Evolutionary conservation across 768 basidiomycete species (phyloP), one percentile per base, ranked within the genome.

Genomic region (Cyclocybe cylindracea): DNA sequence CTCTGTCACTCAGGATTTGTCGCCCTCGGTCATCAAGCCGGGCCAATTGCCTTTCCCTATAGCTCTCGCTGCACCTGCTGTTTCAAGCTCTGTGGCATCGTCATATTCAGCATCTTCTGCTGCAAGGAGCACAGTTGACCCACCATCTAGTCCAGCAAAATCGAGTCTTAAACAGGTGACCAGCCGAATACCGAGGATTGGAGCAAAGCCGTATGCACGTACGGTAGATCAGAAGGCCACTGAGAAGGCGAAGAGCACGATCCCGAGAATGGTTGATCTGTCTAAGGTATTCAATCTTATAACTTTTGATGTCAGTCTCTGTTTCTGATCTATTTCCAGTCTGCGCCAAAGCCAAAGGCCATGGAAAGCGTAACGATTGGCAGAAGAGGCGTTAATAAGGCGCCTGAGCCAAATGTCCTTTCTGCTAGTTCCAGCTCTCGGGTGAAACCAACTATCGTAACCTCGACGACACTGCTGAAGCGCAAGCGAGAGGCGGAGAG

Each of bases 171-270:
- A 77, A 59, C 80, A 84, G 54, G 65, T 72, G 7, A 76, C 72
- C 0, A 84, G 85, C 65, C 75, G 76, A 62, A 87, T 87, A 58
- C 85, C 85, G 13, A 75, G 85, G 52, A 81, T 83, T 38, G 76
- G 75, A 34, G 65, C 64, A 19, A 86, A 85, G 48, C 85, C 84
- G 2, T 87, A 86, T 64, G 67, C 76, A 31, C 74, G 81, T 51
- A 73, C 61, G 7, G 52, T 46, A 9, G 35, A 46, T n/a, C 36
- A 40, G 16, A 66, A 58, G 42, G 40, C 46, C n/a, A 45, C 41
- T 37, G 53, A 44, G 19, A 53, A 49, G 14, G 19, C 51, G 4
- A 60, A 45, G 39, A 35, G 50, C 34, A 54, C 56, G 4, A 36
- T 43, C 24, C 43, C 56, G 43, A 62, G 64, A 40, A 59, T 50